Conservation (phyloP, 371 early-diverging fungal species). For the Encephalitozoon intestinalis region DNA sequence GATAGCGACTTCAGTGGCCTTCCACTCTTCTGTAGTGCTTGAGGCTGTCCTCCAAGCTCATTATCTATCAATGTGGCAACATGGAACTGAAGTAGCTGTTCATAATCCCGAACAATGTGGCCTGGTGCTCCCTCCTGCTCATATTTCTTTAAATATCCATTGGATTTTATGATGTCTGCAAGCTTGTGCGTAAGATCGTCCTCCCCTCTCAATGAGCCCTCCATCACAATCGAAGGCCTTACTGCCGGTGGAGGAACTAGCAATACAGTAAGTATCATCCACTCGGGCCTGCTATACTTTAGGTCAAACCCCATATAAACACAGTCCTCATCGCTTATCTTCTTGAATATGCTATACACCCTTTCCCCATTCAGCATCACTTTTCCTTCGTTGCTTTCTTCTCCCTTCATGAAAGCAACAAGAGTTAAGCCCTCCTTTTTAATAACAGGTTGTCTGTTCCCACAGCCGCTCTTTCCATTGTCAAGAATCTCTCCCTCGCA, state of each 20-base stretch:
- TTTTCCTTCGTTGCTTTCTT: conserved; percentile 59
- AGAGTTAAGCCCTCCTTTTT: conserved; percentile 79
- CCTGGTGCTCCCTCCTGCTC: conserved; percentile 88
- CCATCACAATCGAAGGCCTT: conserved; percentile 92
- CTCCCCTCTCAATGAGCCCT: conserved; percentile 76
- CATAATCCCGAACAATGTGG: conserved; percentile 85
- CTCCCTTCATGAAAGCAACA: conserved; percentile 63
- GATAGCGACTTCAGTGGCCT: conserved; percentile 90
- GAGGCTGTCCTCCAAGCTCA: conserved; percentile 89
- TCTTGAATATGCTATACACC: conserved; percentile 75
- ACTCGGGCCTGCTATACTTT: conserved; percentile 88
- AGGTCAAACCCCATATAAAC: conserved; percentile 77
- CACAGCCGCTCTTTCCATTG: conserved; percentile 67
- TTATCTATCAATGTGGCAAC: conserved; percentile 97
- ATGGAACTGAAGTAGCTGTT: conserved; percentile 87
- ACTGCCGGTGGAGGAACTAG: conserved; percentile 95
- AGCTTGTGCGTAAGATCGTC: conserved; percentile 94
- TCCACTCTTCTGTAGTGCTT: conserved; percentile 83
- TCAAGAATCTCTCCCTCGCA: conserved; percentile 72
- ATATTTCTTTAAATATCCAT: conserved; percentile 73
- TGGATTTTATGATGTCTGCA: conserved; percentile 89
- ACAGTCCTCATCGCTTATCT: conserved; percentile 79
- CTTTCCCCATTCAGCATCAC: conserved; percentile 67
- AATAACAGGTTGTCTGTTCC: conserved; percentile 76
- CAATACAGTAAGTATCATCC: conserved; percentile 86